Conservation (phyloP, 2,329 filamentous ascomycete genomes). For the Arachnomyces sp. region DNA sequence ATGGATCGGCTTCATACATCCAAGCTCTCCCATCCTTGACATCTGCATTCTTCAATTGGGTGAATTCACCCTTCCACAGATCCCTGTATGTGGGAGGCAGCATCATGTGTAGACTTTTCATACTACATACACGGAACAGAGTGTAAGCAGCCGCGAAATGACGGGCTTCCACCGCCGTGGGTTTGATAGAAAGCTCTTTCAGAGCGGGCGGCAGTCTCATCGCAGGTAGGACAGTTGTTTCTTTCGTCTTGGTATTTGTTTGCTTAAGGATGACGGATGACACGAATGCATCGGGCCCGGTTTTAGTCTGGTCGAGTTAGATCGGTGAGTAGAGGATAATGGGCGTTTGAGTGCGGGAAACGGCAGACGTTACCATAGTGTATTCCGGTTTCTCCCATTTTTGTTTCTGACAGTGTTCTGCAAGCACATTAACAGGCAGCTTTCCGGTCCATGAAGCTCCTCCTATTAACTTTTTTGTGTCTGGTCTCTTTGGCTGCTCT, state of each 20-base stretch:
- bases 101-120: constrained; percentile 93
- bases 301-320: constrained; percentile 48
- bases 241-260: constrained; percentile 73
- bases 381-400: constrained; percentile 95
- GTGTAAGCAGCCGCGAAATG: constrained; percentile 91
- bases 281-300: constrained; percentile 60
- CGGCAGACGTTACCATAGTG: constrained; percentile 53
- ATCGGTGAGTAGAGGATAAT: constrained; percentile 1
- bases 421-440: constrained; percentile 83
- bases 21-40: constrained; percentile 68
- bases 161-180: constrained; percentile 79
- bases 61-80: constrained; percentile 84
- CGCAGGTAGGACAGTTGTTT: constrained; percentile 65
- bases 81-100: constrained; percentile 83
- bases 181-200: constrained; percentile 65
- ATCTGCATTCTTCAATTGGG: constrained; percentile 72
- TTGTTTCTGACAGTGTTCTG: constrained; percentile 91
- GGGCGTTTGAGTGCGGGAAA: not conserved
- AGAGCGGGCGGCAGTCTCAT: constrained; percentile 73
- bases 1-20: constrained; percentile 95
- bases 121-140: constrained; percentile 84
- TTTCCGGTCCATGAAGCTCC: constrained; percentile 97
- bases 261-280: constrained; percentile 71
- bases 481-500: constrained; percentile 50
- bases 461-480: constrained; percentile 72